These are phyloP conservation scores for Xylaria flabelliformis DNA, from an alignment of 495 filamentous ascomycete genomes.

Conservation along the genomic window DNA sequence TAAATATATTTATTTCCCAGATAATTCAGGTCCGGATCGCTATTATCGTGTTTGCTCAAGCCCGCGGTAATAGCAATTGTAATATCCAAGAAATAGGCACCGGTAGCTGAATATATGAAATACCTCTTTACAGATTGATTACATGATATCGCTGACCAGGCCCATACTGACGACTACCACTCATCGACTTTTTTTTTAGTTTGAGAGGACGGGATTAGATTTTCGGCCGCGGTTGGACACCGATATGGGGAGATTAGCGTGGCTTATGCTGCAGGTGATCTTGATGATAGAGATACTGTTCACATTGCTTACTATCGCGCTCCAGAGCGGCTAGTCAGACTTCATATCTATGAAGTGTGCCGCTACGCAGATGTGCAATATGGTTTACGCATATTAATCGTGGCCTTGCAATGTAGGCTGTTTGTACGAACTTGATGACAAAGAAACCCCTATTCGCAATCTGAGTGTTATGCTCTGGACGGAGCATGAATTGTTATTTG, in stretches of 20 bases:
- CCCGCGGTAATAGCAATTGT: no score
- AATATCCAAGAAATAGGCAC: no score
- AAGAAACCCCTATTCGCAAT: neutral
- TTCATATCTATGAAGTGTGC: neutral
- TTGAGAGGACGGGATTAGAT: constrained; percentile 45
- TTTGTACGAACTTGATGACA: neutral
- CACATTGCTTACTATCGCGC: constrained; percentile 58
- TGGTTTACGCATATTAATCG: neutral
- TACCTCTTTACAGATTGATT: no score
- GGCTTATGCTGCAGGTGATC: constrained; percentile 46
- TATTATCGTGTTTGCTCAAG: no score
- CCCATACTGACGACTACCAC: no score
- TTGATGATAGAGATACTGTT: constrained; percentile 51
- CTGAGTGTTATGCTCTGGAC: neutral
- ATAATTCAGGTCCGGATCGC: no score
- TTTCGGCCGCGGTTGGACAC: constrained; percentile 61
- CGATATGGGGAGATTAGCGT: constrained; percentile 67
- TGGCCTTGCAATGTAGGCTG: neutral
- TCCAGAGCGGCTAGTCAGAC: neutral
- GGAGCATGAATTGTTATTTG: neutral
- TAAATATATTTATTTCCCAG: no score
- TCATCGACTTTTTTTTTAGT: no score
- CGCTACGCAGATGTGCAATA: neutral
- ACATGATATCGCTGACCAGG: no score
- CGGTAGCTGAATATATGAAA: no score